phyloP scores from a whole-genome alignment of 352 stramenopile species.

The Phytophthora europaea region DNA sequence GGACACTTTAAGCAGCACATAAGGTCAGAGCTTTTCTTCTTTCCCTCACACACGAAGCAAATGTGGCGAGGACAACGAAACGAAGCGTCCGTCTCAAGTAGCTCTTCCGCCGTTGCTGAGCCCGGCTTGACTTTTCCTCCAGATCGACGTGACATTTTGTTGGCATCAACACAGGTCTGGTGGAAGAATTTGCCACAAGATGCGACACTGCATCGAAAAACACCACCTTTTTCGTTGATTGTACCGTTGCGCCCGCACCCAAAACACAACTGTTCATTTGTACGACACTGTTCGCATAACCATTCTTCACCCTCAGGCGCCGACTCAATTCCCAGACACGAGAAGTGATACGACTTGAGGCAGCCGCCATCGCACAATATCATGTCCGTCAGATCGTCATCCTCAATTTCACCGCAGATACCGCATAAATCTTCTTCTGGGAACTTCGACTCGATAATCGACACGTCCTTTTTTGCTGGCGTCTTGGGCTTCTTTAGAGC shows the following conservation, averaged over 20 bases:
- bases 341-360: conserved; percentile 93
- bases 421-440: conserved; percentile 84
- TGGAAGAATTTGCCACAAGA: conserved; percentile 91
- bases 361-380: conserved; percentile 95
- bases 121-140: conserved; percentile 48
- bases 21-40: conserved; percentile 78
- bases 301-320: conserved; percentile 82
- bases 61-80: conserved; percentile 92
- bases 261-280: conserved; percentile 91
- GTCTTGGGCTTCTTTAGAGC: conserved; percentile 37
- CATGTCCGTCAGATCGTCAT: conserved; percentile 84
- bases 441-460: conserved; percentile 45
- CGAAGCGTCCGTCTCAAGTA: conserved; percentile 79
- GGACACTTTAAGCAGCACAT: conserved; percentile 95
- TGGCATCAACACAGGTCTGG: conserved; percentile 74
- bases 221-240: conserved; percentile 88
- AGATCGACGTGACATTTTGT: conserved; percentile 66
- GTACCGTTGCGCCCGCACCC: conserved; percentile 89
- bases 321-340: conserved; percentile 87
- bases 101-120: conserved; percentile 47
- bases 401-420: conserved; percentile 85
- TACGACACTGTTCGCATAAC: conserved; percentile 93
- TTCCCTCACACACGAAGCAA: conserved; percentile 84
- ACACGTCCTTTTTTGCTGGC: conserved; percentile 29
- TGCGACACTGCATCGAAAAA: conserved; percentile 74